Percentiles rank a stretch among this genome's conserved stretches.
Conservation (phyloP, 2,329 filamentous ascomycete species). For the Apiospora marii region DNA sequence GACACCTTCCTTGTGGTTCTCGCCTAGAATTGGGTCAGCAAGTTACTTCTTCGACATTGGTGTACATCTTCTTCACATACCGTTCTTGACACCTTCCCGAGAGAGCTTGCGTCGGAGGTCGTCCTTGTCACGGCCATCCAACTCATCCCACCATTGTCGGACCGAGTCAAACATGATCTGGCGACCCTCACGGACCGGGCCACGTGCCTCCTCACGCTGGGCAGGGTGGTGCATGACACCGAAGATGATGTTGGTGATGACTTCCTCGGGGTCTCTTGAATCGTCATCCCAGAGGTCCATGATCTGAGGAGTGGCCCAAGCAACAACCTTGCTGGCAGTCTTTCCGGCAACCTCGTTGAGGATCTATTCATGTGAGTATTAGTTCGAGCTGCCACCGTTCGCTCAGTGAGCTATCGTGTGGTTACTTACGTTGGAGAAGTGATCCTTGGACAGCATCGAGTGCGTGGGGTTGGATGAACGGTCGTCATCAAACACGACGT, state of each 20-base stretch:
- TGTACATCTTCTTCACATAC: neutral
- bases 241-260: conserved; percentile 78
- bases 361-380: conserved; percentile 50
- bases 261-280: conserved; percentile 70
- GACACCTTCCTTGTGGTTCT: conserved; percentile 88
- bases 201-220: conserved; percentile 72
- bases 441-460: conserved; percentile 95
- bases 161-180: conserved; percentile 81
- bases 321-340: conserved; percentile 78
- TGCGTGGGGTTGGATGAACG: conserved; percentile 83
- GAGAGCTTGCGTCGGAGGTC: conserved; percentile 78
- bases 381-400: neutral
- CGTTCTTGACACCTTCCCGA: conserved; percentile 75
- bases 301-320: conserved; percentile 88
- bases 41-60: neutral
- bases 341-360: conserved; percentile 90
- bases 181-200: conserved; percentile 77
- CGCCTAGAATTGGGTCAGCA: conserved; percentile 49
- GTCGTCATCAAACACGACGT: conserved; percentile 86
- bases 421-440: conserved; percentile 79
- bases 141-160: conserved; percentile 80
- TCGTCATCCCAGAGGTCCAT: conserved; percentile 90
- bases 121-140: conserved; percentile 68
- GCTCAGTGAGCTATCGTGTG: neutral
- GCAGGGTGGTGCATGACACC: conserved; percentile 92